phyloP scores from a whole-genome alignment of 2,329 filamentous ascomycete species.

The Fusarium liriodendri region DNA sequence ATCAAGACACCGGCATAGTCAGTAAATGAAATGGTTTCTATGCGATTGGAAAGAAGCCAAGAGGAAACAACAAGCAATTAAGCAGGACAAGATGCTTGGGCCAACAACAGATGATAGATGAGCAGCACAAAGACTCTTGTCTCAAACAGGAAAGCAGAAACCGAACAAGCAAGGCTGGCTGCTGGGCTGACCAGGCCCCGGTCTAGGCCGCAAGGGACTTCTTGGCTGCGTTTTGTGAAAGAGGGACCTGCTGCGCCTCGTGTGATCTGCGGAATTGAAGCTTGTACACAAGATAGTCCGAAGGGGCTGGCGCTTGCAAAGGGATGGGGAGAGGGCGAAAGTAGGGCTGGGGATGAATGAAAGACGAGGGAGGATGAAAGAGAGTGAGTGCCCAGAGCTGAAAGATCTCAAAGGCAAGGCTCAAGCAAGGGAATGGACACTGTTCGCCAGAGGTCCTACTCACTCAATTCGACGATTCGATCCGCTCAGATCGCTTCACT shows the following conservation, averaged over 20 bases:
- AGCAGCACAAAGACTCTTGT: neutral
- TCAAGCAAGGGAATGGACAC: neutral
- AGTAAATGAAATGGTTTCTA: constrained; percentile 28
- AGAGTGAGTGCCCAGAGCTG: neutral
- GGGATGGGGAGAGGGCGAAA: neutral
- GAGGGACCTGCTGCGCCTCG: constrained; percentile 28
- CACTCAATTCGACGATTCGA: constrained; percentile 11
- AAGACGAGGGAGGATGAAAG: neutral
- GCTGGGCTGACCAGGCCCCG: constrained; percentile 29
- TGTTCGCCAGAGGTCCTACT: constrained; percentile 18
- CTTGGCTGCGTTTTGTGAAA: constrained; percentile 23
- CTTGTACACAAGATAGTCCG: constrained; percentile 2
- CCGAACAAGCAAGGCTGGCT: constrained; percentile 16
- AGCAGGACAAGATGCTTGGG: constrained; percentile 1
- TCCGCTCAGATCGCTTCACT: constrained; percentile 8
- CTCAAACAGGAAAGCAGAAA: constrained; percentile 20
- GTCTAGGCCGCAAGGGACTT: constrained; percentile 15
- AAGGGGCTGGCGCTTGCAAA: constrained; percentile 21
- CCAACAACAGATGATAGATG: neutral
- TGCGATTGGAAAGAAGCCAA: neutral
- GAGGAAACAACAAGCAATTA: constrained; percentile 14
- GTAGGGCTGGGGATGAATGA: neutral
- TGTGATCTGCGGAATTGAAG: neutral
- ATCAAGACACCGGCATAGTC: constrained; percentile 46
- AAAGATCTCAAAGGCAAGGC: neutral